Evolutionary conservation across 768 basidiomycete genomes (phyloP), one percentile per base, ranked within the genome.

Genomic region (Multifurca ochricompacta): DNA sequence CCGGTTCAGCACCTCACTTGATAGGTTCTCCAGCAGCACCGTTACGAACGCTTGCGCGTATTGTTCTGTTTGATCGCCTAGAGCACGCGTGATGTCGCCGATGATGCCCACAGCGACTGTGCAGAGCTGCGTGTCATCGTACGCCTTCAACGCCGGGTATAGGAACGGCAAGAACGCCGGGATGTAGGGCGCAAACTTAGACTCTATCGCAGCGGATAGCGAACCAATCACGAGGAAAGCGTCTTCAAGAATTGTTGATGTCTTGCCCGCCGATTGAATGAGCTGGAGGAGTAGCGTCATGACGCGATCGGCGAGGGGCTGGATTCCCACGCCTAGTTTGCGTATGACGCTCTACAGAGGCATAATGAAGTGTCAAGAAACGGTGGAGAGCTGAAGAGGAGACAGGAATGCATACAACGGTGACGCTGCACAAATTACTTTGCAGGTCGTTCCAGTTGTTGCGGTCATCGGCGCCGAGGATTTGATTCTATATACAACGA

Each of bases 371-470:
- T 13, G 6, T 49, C 19, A 42, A 46, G 11, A 16, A 37, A n/a
- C n/a, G n/a, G 23, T 6, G 21, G 21, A 6, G 23, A 36, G 1
- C n/a, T 1, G 28, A 27, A 6, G 6, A 37, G 6, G 37, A 42
- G 13, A 9, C 16, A 6, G 32, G 19, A 16, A 34, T 31, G 73
- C 88, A 66, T 65, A 91, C 91, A 51, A 91, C 87, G 49, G 90
- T 76, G 43, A 96, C 88, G 60, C 86, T 83, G 68, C 93, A 96
- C 62, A 97, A 78, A 71, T 95, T 96, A 71, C 91, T 86, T 68
- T 96, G 94, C 23, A 99, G 77, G 67, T 99, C 95, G 65, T 96
- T 96, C 93, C 95, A 96, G 73, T 96, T 99, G 70, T 93, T 94
- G 59, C 91, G 84, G 66, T 99, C 96, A 69, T 99, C 96, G 16